Evolutionary conservation across 495 filamentous ascomycete genomes (phyloP).

Genomic region (Hyaloscypha variabilis): DNA sequence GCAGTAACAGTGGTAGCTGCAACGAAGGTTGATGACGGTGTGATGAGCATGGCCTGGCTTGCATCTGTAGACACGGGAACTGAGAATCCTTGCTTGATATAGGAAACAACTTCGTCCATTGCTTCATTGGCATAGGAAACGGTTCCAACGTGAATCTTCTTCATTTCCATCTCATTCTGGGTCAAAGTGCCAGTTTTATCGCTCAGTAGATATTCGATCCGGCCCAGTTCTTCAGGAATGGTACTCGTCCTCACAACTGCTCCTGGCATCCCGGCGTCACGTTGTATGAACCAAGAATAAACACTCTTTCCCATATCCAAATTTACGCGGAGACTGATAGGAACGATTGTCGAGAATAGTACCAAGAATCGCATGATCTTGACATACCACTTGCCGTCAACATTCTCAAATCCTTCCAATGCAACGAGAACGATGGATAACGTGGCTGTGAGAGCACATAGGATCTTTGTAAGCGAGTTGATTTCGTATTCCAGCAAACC

Average conservation of each 20-base stretch:
- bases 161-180: slow-evolving; percentile 98
- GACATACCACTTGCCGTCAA: slow-evolving; percentile 78
- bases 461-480: slow-evolving; percentile 96
- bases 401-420: slow-evolving; percentile 75
- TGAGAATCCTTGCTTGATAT: slow-evolving; percentile 80
- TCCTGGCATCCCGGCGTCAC: slow-evolving; percentile 83
- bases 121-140: slow-evolving; percentile 98
- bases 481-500: slow-evolving; percentile 95
- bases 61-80: slow-evolving; percentile 37
- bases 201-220: slow-evolving; percentile 94
- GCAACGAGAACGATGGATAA: slow-evolving; percentile 91
- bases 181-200: slow-evolving; percentile 98
- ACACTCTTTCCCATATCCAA: slow-evolving; percentile 96
- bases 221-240: slow-evolving; percentile 93
- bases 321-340: slow-evolving; percentile 94
- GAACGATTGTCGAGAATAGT: slow-evolving; percentile 98
- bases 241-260: slow-evolving; percentile 96
- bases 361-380: slow-evolving; percentile 95
- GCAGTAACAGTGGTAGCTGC: slow-evolving; percentile 59
- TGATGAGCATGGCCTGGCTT: slow-evolving; percentile 46
- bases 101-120: slow-evolving; percentile 93
- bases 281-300: slow-evolving; percentile 94
- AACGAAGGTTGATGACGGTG: slow-evolving; percentile 69
- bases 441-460: slow-evolving; percentile 83
- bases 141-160: slow-evolving; percentile 97